phyloP scores from a whole-genome alignment of 441 rosid species.

The Erodium chrysanthum region DNA sequence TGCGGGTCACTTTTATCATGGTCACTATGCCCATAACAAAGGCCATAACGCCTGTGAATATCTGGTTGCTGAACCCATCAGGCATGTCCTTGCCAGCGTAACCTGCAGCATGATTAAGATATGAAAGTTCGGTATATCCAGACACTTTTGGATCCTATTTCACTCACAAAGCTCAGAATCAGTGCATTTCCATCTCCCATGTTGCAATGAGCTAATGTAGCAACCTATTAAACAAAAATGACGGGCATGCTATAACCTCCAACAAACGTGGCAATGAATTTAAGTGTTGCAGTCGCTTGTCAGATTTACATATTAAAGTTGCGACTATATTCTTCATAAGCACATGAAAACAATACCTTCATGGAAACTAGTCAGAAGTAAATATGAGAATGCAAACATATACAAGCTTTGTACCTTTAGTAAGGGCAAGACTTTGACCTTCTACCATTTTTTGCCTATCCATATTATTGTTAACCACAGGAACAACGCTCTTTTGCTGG shows the following conservation, averaged over 20 bases:
- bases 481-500: constrained; percentile 22
- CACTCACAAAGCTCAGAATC: neutral
- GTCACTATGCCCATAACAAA: constrained; percentile 68
- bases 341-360: neutral
- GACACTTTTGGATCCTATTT: neutral
- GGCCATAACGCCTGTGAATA: constrained; percentile 66
- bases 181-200: neutral
- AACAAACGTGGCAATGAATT: neutral
- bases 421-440: constrained; percentile 24
- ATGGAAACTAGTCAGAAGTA: neutral
- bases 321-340: neutral
- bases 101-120: constrained; percentile 22
- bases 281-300: neutral
- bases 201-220: neutral
- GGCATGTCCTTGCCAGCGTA: constrained; percentile 26
- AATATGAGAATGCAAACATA: neutral
- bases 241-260: neutral
- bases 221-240: neutral
- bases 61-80: constrained; percentile 38
- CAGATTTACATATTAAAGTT: no score
- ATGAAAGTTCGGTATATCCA: no score
- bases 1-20: constrained; percentile 58
- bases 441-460: constrained; percentile 34
- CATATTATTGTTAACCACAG: constrained; percentile 26
- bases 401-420: constrained; percentile 28